Evolutionary conservation across 176 grass and related monocot species (phyloP).

Genomic region (Olyra latifolia): DNA sequence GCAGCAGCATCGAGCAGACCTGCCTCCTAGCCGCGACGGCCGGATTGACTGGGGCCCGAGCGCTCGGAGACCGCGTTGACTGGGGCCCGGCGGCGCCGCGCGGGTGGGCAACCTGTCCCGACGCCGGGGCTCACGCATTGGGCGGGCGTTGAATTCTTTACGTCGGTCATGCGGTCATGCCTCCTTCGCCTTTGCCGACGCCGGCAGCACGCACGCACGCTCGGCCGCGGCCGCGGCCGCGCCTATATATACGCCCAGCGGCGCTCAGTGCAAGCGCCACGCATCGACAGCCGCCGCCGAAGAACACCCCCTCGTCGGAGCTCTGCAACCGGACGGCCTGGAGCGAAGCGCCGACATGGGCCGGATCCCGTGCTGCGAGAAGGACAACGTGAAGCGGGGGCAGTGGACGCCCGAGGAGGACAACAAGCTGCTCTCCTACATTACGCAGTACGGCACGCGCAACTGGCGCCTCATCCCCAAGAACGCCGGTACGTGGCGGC

Average conservation of each 20-base stretch:
- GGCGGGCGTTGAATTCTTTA: constrained; percentile 98
- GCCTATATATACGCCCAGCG: constrained; percentile 43
- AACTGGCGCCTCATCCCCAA: constrained; percentile 99
- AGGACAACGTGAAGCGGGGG: constrained; percentile 93
- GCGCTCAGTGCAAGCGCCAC: constrained; percentile 4
- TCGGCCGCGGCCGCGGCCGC: neutral
- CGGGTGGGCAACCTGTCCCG: constrained; percentile 92
- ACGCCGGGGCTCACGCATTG: constrained; percentile 60
- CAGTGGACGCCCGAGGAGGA: constrained; percentile 99
- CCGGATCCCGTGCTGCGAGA: constrained; percentile 92
- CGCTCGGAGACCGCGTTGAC: neutral
- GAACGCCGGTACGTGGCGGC: constrained; percentile 69
- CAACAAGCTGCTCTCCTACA: constrained; percentile 94
- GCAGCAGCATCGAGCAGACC: neutral
- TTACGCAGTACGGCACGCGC: constrained; percentile 77
- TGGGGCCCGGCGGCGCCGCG: constrained; percentile 43
- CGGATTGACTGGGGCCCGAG: too few species aligned
- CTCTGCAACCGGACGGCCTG: too few species aligned
- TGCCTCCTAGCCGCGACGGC: too few species aligned
- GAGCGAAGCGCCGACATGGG: constrained; percentile 54
- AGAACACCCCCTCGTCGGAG: neutral
- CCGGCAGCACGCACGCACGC: constrained; percentile 9
- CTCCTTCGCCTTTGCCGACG: constrained; percentile 48
- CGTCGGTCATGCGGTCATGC: constrained; percentile 77
- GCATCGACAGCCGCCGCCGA: neutral